Conservation (phyloP, 495 filamentous ascomycete genomes). For the Aspergillus kassunensis region DNA sequence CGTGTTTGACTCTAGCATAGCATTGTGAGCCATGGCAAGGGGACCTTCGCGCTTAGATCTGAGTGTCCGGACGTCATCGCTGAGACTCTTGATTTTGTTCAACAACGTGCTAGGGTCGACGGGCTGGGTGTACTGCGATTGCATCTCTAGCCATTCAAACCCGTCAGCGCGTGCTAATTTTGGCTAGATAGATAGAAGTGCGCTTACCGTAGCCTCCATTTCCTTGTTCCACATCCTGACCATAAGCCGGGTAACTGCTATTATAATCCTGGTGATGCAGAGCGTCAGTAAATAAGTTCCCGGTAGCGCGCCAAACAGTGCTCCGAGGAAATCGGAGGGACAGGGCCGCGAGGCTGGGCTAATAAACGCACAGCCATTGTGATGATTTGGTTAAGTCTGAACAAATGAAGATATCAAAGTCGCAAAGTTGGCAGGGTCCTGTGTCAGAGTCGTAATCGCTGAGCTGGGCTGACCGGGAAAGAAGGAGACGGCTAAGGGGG, state of each 20-base stretch:
- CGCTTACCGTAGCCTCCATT: conserved; percentile 40
- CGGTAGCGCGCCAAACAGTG: too few species aligned
- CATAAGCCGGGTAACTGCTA: conserved; percentile 45
- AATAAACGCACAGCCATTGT: conserved; percentile 8
- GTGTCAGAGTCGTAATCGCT: not conserved
- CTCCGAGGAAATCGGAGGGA: too few species aligned
- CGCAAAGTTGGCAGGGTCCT: not conserved
- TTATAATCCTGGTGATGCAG: conserved; percentile 34
- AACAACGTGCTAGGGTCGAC: conserved; percentile 69
- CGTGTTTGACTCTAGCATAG: conserved; percentile 41
- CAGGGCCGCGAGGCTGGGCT: not conserved
- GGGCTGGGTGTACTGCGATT: conserved; percentile 25
- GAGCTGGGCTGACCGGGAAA: conserved; percentile 8
- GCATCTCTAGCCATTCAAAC: conserved; percentile 2
- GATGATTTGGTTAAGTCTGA: not conserved
- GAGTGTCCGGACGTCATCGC: conserved; percentile 58
- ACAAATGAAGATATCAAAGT: not conserved
- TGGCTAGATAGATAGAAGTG: not conserved
- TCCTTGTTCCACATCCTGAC: conserved; percentile 41
- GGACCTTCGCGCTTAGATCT: conserved; percentile 35
- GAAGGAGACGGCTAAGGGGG: conserved; percentile 3
- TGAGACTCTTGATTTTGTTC: conserved; percentile 76
- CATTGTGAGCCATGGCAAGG: conserved; percentile 38
- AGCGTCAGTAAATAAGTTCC: too few species aligned
- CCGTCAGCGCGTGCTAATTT: not conserved